Percentiles rank a stretch among this genome's conserved stretches.
Conservation (phyloP, 2,329 filamentous ascomycete species). For the Magnaporthiopsis incrustans region DNA sequence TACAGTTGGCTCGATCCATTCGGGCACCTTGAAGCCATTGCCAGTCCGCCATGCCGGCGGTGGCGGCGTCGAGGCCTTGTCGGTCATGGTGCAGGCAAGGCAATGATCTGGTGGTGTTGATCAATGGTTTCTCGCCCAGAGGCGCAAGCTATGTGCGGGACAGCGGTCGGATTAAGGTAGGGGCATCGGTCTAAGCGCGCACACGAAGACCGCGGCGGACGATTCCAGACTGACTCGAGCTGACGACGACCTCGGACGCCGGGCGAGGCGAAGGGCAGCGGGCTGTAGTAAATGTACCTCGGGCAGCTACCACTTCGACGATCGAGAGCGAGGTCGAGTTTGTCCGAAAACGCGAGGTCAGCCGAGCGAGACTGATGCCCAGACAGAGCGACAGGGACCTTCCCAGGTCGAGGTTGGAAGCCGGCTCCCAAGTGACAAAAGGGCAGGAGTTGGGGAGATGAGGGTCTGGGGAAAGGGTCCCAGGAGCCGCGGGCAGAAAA, state of each 20-base stretch:
- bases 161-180: not conserved
- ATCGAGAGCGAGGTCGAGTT: not conserved
- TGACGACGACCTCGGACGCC: not conserved
- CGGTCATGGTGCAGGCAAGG: not conserved
- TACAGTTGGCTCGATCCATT: conserved; percentile 26
- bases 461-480: not conserved
- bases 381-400: not conserved
- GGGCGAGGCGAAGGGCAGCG: not conserved
- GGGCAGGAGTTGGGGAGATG: not conserved
- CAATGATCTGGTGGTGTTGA: not conserved
- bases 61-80: not conserved
- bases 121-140: not conserved
- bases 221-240: not conserved
- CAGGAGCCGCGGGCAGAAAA: not conserved
- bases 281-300: not conserved
- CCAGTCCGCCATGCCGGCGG: conserved; percentile 8
- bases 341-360: not conserved
- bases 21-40: conserved; percentile 20
- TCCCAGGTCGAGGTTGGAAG: not conserved
- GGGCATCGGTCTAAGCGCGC: not conserved
- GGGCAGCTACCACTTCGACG: not conserved
- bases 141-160: not conserved
- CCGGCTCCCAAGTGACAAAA: not conserved
- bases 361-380: not conserved
- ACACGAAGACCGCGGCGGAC: not conserved